A percentile compares a stretch with the other conserved stretches of the same genome.
Conservation (phyloP, 495 filamentous ascomycete genomes). For the Neurospora sp. region DNA sequence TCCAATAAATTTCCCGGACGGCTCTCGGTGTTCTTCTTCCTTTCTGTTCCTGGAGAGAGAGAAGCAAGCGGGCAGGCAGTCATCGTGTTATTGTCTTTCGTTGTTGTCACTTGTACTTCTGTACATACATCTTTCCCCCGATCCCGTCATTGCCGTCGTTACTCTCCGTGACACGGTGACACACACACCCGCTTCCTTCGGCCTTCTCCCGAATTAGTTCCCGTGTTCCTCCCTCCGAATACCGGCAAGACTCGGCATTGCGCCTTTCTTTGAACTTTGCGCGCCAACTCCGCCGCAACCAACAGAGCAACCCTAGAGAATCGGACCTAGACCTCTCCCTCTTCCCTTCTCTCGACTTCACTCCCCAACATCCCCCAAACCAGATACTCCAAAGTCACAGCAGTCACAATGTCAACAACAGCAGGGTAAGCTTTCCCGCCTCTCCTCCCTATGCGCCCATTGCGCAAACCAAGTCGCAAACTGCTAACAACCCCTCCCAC, state of each 20-base stretch:
- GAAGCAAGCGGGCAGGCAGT: not conserved
- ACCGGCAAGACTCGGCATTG: slow-evolving; percentile 5
- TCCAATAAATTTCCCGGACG: not conserved
- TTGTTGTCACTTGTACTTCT: not conserved
- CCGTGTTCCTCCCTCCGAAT: not conserved
- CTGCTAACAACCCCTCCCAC: no score
- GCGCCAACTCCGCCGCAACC: not conserved
- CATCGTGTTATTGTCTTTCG: not conserved
- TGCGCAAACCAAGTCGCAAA: not conserved
- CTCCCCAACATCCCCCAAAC: not conserved
- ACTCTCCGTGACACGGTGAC: not conserved
- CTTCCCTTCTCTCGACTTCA: not conserved
- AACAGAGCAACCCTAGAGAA: not conserved
- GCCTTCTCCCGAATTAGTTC: not conserved
- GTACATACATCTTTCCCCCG: not conserved
- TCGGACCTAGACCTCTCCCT: not conserved
- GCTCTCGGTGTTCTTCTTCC: not conserved
- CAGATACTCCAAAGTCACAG: not conserved
- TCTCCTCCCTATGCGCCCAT: not conserved
- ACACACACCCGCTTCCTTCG: not conserved
- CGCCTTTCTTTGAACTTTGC: slow-evolving; percentile 1
- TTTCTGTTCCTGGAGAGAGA: not conserved
- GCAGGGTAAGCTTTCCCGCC: slow-evolving; percentile 25
- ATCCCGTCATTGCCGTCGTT: not conserved
- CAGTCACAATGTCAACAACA: slow-evolving; percentile 34